A percentile compares a stretch with the other conserved stretches of the same genome.
phyloP scores from a whole-genome alignment of 192 early-diverging fungal genomes.

The Cetraspora pellucida region DNA sequence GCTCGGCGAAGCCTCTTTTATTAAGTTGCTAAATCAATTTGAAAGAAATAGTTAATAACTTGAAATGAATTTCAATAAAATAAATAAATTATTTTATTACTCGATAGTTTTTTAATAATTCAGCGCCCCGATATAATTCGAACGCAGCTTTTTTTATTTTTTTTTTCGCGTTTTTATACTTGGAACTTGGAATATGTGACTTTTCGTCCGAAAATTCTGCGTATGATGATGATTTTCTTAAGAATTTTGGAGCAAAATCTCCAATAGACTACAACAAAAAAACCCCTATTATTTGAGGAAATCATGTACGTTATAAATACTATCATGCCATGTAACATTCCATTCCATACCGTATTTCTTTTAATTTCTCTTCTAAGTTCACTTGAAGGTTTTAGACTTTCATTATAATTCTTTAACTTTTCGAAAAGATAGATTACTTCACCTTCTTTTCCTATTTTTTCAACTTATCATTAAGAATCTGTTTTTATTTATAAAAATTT shows the following conservation, averaged over 20 bases:
- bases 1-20: slow-evolving; percentile 68
- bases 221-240: background rate
- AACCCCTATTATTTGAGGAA: no score
- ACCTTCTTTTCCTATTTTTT: background rate
- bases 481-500: no score
- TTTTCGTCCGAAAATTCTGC: background rate
- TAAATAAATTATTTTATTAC: background rate
- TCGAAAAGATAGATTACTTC: no score
- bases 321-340: no score
- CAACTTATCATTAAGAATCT: background rate
- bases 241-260: background rate
- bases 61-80: no score
- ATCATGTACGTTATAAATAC: no score
- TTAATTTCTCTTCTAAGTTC: no score
- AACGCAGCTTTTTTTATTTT: slow-evolving; percentile 70
- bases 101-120: slow-evolving; percentile 71
- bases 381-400: no score
- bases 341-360: no score
- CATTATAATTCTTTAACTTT: no score
- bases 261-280: background rate
- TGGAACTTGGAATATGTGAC: background rate
- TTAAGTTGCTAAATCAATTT: slow-evolving; percentile 47
- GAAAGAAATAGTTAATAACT: no score
- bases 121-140: slow-evolving; percentile 74
- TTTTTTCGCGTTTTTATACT: slow-evolving; percentile 47